phyloP scores from a whole-genome alignment of 2,329 filamentous ascomycete species.

The Colletotrichum viniferum region DNA sequence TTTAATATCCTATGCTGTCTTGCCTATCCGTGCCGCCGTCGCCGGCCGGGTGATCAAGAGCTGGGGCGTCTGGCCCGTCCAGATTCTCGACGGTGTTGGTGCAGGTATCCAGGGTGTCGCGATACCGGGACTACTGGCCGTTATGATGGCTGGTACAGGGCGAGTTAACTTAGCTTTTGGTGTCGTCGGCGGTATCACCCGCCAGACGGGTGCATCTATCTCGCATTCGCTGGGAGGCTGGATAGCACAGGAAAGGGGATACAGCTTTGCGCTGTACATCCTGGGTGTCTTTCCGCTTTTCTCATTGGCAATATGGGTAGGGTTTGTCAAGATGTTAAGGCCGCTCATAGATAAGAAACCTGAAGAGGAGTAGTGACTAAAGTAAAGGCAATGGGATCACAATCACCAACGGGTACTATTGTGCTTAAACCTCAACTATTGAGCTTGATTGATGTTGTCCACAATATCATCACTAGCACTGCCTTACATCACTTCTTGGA shows the following conservation, averaged over 20 bases:
- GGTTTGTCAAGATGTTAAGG: background rate
- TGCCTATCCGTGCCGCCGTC: conserved; percentile 2
- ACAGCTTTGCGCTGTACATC: conserved; percentile 10
- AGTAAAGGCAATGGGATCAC: background rate
- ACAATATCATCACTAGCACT: fast-evolving
- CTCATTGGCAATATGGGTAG: background rate
- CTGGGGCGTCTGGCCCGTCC: conserved; percentile 11
- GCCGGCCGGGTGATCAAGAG: background rate
- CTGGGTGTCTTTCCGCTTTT: conserved; percentile 6
- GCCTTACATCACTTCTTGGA: background rate
- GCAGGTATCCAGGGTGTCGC: conserved; percentile 13
- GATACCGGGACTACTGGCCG: conserved; percentile 2
- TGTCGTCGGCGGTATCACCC: conserved; percentile 12
- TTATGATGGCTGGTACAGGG: conserved; percentile 9
- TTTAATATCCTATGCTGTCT: background rate
- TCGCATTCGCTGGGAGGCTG: conserved; percentile 5
- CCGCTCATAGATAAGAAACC: conserved; percentile 2
- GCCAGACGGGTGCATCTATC: conserved; percentile 5
- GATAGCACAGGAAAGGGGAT: conserved; percentile 1
- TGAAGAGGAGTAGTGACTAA: background rate
- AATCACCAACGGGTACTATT: background rate
- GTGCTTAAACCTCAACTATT: background rate
- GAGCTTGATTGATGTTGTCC: fast-evolving
- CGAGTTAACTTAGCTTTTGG: conserved; percentile 1
- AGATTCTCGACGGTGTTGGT: conserved; percentile 14